Evolutionary conservation across 2,329 filamentous ascomycete genomes (phyloP).

Genomic region (Fusarium proliferatum): DNA sequence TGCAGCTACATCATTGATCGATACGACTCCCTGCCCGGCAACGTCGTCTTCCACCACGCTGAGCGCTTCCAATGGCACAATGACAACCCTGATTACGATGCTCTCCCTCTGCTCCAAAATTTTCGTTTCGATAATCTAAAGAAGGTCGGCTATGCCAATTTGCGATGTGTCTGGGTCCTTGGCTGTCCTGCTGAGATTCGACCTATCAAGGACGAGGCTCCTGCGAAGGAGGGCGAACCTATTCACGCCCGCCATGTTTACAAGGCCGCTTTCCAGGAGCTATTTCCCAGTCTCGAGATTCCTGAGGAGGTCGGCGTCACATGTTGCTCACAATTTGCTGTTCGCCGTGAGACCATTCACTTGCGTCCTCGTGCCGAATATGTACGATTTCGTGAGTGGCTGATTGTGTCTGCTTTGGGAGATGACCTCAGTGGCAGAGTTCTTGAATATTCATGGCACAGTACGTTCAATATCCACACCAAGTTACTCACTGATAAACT

Average conservation of each 20-base stretch:
- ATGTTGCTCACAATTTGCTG: constrained; percentile 75
- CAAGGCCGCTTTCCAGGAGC: constrained; percentile 55
- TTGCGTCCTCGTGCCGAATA: constrained; percentile 64
- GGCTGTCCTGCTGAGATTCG: constrained; percentile 64
- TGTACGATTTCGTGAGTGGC: constrained; percentile 67
- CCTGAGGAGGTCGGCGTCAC: constrained; percentile 64
- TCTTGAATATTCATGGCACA: constrained; percentile 75
- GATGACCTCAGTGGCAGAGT: constrained; percentile 69
- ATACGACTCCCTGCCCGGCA: constrained; percentile 58
- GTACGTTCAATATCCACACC: constrained; percentile 52
- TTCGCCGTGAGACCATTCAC: constrained; percentile 64
- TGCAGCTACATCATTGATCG: constrained; percentile 60
- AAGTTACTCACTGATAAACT: not conserved
- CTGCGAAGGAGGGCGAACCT: constrained; percentile 47
- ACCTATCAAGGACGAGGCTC: constrained; percentile 52
- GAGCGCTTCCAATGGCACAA: constrained; percentile 65
- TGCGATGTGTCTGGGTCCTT: constrained; percentile 69
- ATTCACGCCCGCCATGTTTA: constrained; percentile 57
- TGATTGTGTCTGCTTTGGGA: constrained; percentile 64
- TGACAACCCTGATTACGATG: constrained; percentile 65
- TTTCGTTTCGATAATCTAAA: constrained; percentile 63
- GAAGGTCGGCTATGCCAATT: constrained; percentile 67
- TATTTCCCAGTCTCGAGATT: constrained; percentile 56
- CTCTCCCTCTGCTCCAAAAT: constrained; percentile 60
- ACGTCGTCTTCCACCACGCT: constrained; percentile 60